These are phyloP conservation scores for Trichosanthes truncata DNA, from an alignment of 306 rosid genomes.

Conservation along the genomic window DNA sequence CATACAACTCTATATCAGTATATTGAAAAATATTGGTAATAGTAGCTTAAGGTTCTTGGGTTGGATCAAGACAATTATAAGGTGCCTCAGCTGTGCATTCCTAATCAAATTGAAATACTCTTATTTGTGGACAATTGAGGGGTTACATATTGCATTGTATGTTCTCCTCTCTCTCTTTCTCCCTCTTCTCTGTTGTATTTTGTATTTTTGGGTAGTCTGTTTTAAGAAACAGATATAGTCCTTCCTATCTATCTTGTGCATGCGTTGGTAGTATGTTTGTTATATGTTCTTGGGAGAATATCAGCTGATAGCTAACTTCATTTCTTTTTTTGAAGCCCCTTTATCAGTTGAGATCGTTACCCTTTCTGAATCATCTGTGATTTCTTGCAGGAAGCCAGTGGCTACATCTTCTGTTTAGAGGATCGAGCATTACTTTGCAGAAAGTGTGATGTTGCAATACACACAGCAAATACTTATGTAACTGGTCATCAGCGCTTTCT, in stretches of 20 bases:
- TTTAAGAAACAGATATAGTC: too few species aligned
- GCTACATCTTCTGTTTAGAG: conserved; percentile 83
- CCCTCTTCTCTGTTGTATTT: background rate
- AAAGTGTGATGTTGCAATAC: conserved; percentile 60
- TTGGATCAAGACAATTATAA: background rate
- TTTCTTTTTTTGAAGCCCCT: background rate
- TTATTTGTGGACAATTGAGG: background rate
- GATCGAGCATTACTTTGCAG: conserved; percentile 84
- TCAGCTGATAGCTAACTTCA: background rate
- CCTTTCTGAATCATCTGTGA: background rate
- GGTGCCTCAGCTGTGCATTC: background rate
- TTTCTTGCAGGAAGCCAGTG: conserved; percentile 51
- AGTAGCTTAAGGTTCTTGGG: background rate
- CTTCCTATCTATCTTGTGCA: background rate
- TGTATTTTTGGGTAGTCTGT: background rate
- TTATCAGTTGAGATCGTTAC: background rate
- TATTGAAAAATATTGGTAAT: background rate
- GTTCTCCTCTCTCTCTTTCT: background rate
- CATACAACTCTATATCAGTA: background rate
- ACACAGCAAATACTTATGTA: conserved; percentile 18
- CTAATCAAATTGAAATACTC: too few species aligned
- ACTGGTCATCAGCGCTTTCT: conserved; percentile 21
- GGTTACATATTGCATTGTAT: background rate
- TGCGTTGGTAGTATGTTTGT: background rate
- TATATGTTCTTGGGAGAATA: background rate